Base-by-base conservation (phyloP, 164 flowering plant genomes). In the Chimonanthus praecox region DNA sequence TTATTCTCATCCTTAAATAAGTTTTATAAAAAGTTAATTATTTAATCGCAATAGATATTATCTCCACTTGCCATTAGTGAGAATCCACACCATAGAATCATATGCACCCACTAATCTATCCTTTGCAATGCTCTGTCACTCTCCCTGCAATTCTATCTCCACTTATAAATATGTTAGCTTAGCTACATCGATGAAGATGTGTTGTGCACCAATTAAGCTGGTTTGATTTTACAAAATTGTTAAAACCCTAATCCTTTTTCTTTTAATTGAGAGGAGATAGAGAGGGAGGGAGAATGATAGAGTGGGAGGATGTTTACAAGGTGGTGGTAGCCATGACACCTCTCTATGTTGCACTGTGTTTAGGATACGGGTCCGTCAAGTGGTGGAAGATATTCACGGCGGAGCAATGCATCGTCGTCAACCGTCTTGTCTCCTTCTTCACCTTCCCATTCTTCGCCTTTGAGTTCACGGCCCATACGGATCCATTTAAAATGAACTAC, bases 381-480 rank as follows among this genome's bases (percentile, higher is more conserved):
- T 88, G 90, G 90, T 87, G 90, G 88, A 75, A 73, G 64, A 72
- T 88, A 16, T 89, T 91, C 77, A 85, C 82, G 2, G 77, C 78
- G 0, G 94, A 88, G 1, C 91, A 91, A 68, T 83, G 90, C 51
- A 83, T 79, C 0, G 90, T 88, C 16, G 78, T 91, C 6, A 88
- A 87, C 80, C 83, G 83, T 2, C 73, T 91, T 2, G 90, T 85
- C 7, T 85, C 90, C 69, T 88, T 33, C 33, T 90, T 92, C 82
- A 92, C 90, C 6, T 80, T 90, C 33, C 94, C 97, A 13, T 80
- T 90, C 70, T 90, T 89, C 85, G 82, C 85, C 58, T 84, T 90
- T 63, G 84, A 88, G 51, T 92, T 92, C 87, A 77, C 86, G 0
- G 81, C 89, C 3, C 75, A 84, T 0, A 80, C 89, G 1, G 73